Percentiles rank a stretch among this genome's conserved stretches.
phyloP scores from a whole-genome alignment of 441 rosid genomes.

The Erodium moschatum region DNA sequence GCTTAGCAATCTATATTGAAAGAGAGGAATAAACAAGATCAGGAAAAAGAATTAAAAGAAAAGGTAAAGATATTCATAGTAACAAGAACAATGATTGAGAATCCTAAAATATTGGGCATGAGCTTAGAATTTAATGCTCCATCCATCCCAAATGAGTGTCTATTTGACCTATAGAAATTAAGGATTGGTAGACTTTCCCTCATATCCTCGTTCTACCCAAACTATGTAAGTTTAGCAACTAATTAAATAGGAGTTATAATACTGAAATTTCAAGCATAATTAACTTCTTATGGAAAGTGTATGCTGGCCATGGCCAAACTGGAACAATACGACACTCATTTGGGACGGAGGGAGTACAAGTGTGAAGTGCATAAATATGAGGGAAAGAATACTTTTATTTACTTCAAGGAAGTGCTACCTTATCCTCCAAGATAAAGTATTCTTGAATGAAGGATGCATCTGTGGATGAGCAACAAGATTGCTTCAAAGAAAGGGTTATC shows the following conservation, averaged over 20 bases:
- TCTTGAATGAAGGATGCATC: constrained; percentile 77
- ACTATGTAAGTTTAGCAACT: not conserved
- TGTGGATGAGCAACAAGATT: constrained; percentile 73
- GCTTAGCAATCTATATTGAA: constrained; percentile 52
- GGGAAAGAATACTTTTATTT: no score
- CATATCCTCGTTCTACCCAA: not conserved
- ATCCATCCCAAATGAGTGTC: not conserved
- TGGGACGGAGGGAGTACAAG: not conserved
- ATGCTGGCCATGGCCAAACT: not conserved
- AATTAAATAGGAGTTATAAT: not conserved
- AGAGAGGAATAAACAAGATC: not conserved
- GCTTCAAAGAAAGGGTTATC: constrained; percentile 75
- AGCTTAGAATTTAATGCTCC: not conserved
- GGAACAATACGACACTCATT: not conserved
- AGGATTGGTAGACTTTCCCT: not conserved
- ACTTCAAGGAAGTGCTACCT: constrained; percentile 38
- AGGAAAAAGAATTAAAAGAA: not conserved
- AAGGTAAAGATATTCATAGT: not conserved
- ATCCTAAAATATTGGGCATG: not conserved
- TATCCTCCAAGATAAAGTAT: constrained; percentile 62
- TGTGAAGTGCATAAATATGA: not conserved
- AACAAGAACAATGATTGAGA: not conserved
- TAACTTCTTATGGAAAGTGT: not conserved
- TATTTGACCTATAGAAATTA: no score
- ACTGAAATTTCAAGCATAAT: not conserved